Evolutionary conservation across 805 yeast genomes (phyloP), one percentile per base, ranked within the genome.

Genomic region (Candida nitratophila): DNA sequence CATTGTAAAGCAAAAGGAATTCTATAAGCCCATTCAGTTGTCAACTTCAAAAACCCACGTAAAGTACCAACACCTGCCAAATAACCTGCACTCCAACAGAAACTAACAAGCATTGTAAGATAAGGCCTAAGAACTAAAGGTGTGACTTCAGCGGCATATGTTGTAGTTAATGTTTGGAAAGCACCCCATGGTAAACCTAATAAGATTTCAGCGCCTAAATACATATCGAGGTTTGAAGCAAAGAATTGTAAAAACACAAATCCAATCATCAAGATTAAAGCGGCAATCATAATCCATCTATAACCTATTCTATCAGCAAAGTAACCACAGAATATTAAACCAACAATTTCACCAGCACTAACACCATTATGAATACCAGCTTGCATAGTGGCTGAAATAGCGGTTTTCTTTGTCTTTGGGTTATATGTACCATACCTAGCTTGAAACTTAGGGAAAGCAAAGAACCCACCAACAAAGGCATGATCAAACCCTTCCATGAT

Each of bases 1-100:
- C 83, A 79, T 59, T 79, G 83, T 14, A 78, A 47, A 3, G 79
- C 82, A 54, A 74, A 76, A 8, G 84, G 83, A 37, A 76, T 63
- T 45, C 69, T 65, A 36, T 48, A 48, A 15, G 50, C 51, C 53
- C 47, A 44, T 40, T 48, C 27, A 7, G 27, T 24, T 24, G 6
- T 24, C 27, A 24, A 24, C 10, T 24, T 24, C 27, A 24, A 24
- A 24, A 24, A 24, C 27, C 27, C 27, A 24, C 27, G 27, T 24
- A 24, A 24, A n/a, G 79, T 73, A 46, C 83, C 81, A 12, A 78
- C 59, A 7, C 77, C 68, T 43, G 79, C 61, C 35, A 80, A 63
- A 53, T 77, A 83, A 38, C 85, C 85, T 71, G 43, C 66, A 63
- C 44, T 83, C 64, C 42, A 77, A 63, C 15, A 69, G 67, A 16